phyloP scores from a whole-genome alignment of 2,329 filamentous ascomycete genomes.

The Exophiala mesophila region DNA sequence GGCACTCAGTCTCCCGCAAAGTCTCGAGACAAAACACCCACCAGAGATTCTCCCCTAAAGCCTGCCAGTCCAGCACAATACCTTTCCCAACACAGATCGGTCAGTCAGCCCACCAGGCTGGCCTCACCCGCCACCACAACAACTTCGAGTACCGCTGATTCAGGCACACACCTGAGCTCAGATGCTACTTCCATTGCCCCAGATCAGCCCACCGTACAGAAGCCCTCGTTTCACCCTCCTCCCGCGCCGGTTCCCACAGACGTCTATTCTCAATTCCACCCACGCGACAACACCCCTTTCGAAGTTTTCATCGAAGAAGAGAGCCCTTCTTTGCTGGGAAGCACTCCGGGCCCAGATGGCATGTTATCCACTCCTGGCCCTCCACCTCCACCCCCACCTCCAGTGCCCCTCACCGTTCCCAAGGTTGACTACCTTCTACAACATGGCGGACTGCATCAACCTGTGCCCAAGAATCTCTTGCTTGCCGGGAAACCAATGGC shows the following conservation, averaged over 20 bases:
- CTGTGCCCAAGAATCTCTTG: slow-evolving; percentile 69
- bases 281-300: slow-evolving; percentile 30
- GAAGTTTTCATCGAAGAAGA: slow-evolving; percentile 35
- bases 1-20: slow-evolving; percentile 32
- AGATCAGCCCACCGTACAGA: slow-evolving; percentile 34
- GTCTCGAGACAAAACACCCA: slow-evolving; percentile 28
- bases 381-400: slow-evolving; percentile 73
- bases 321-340: slow-evolving; percentile 8
- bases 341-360: slow-evolving; percentile 29
- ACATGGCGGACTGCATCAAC: slow-evolving; percentile 71
- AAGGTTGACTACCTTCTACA: slow-evolving; percentile 89
- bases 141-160: slow-evolving; percentile 30
- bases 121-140: slow-evolving; percentile 35
- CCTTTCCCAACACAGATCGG: slow-evolving; percentile 31
- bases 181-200: slow-evolving; percentile 45
- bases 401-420: slow-evolving; percentile 62
- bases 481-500: slow-evolving; percentile 39
- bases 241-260: slow-evolving; percentile 3
- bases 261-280: slow-evolving; percentile 7
- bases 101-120: slow-evolving; percentile 30
- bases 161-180: slow-evolving; percentile 30
- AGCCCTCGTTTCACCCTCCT: slow-evolving; percentile 23
- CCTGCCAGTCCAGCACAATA: slow-evolving; percentile 25
- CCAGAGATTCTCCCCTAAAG: slow-evolving; percentile 35
- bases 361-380: slow-evolving; percentile 44